Evolutionary conservation across 106 monocot genomes (phyloP).

Genomic region (Allium sativum): DNA sequence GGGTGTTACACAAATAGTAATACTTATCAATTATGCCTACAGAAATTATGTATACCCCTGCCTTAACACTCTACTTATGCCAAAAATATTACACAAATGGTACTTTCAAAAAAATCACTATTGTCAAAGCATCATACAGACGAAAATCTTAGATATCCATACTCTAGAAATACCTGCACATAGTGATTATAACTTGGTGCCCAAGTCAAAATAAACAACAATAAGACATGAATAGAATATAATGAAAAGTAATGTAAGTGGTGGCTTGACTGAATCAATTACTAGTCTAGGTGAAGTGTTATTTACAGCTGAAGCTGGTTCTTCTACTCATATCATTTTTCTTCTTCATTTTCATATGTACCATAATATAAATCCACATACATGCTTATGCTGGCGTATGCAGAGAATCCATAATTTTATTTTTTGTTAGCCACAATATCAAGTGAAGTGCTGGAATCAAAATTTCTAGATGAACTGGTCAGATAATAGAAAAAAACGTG

Average conservation of each 20-base stretch:
- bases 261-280: conserved; percentile 73
- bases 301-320: conserved; percentile 53
- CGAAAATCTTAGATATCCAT: background rate
- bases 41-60: no score
- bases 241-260: conserved; percentile 78
- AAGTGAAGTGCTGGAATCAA: no score
- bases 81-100: conserved; percentile 1
- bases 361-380: no score
- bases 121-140: background rate
- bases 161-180: background rate
- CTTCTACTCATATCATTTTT: conserved; percentile 28
- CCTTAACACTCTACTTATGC: background rate
- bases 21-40: no score
- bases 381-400: no score
- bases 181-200: conserved; percentile 9
- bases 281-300: conserved; percentile 61
- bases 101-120: conserved; percentile 1
- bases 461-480: no score
- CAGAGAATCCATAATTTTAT: no score
- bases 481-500: no score
- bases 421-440: no score
- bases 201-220: background rate
- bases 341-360: no score
- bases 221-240: conserved; percentile 43
- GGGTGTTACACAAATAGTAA: no score